A percentile compares a stretch with the other conserved stretches of the same genome.
Conservation (phyloP, 2,329 filamentous ascomycete genomes). For the Penicillium sclerotiorum region DNA sequence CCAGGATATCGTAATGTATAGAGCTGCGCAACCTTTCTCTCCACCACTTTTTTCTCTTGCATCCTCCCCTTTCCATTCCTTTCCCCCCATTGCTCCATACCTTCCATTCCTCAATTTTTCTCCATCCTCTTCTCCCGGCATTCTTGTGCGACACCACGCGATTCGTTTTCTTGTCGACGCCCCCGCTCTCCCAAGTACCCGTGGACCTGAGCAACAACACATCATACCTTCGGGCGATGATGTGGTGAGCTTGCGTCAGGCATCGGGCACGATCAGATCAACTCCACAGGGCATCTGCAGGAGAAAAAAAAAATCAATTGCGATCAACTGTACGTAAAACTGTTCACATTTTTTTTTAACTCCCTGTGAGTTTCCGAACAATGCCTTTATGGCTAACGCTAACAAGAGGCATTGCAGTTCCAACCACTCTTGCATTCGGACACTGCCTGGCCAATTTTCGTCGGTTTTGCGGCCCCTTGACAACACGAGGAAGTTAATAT, state of each 20-base stretch:
- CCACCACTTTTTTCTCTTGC: conserved; percentile 1
- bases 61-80: conserved; percentile 5
- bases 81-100: background rate
- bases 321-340: too few relatives aligned
- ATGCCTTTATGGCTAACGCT: conserved; percentile 11
- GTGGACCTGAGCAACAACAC: conserved; percentile 6
- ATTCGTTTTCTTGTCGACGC: background rate
- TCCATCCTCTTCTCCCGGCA: conserved; percentile 1
- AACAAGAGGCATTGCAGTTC: conserved; percentile 14
- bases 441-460: background rate
- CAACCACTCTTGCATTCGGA: conserved; percentile 7
- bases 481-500: conserved; percentile 9
- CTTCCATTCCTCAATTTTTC: conserved; percentile 1
- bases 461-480: background rate
- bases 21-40: conserved; percentile 9
- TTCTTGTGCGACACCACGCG: conserved; percentile 1
- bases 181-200: background rate
- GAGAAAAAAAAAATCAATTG: too few relatives aligned
- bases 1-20: conserved; percentile 28
- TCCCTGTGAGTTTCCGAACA: background rate
- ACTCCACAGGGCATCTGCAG: too few relatives aligned
- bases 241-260: conserved; percentile 21
- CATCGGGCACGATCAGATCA: conserved; percentile 14
- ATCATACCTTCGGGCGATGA: conserved; percentile 11
- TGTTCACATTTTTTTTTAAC: background rate